Percentiles rank a stretch among this genome's conserved stretches.
These are phyloP conservation scores for Phytophthora megakarya DNA, from an alignment of 352 stramenopile species.

Conservation along the genomic window DNA sequence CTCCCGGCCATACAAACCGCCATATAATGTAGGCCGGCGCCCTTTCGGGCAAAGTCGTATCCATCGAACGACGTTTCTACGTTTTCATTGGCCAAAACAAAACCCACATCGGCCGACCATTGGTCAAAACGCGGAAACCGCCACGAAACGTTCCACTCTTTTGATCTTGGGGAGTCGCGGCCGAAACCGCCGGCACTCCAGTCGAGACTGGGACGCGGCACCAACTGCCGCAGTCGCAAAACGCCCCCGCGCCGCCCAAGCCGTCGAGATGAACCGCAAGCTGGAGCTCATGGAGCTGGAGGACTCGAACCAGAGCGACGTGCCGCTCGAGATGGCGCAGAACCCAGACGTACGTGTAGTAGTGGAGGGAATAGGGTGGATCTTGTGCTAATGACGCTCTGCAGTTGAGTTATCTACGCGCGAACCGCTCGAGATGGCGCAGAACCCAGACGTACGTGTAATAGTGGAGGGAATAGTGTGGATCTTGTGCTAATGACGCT, in stretches of 20 bases:
- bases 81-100: conserved; percentile 21
- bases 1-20: conserved; percentile 27
- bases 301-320: conserved; percentile 46
- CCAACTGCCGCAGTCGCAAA: conserved; percentile 40
- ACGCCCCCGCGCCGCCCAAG: conserved; percentile 39
- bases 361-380: neutral
- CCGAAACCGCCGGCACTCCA: conserved; percentile 2
- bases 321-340: conserved; percentile 37
- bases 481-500: too few species aligned
- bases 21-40: conserved; percentile 14
- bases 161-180: conserved; percentile 40
- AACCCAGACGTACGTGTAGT: conserved; percentile 37
- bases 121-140: conserved; percentile 31
- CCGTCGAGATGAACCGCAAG: conserved; percentile 66
- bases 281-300: conserved; percentile 72
- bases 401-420: conserved; percentile 45
- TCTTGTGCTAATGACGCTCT: too few species aligned
- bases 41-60: conserved; percentile 28
- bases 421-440: conserved; percentile 26
- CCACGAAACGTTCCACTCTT: conserved; percentile 42
- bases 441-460: conserved; percentile 39
- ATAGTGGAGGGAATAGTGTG: neutral
- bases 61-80: conserved; percentile 12
- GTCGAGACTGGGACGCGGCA: conserved; percentile 33
- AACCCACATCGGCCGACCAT: neutral